A percentile compares a stretch with the other conserved stretches of the same genome.
Conservation (phyloP, 2,329 filamentous ascomycete genomes). For the Talaromyces sp. region DNA sequence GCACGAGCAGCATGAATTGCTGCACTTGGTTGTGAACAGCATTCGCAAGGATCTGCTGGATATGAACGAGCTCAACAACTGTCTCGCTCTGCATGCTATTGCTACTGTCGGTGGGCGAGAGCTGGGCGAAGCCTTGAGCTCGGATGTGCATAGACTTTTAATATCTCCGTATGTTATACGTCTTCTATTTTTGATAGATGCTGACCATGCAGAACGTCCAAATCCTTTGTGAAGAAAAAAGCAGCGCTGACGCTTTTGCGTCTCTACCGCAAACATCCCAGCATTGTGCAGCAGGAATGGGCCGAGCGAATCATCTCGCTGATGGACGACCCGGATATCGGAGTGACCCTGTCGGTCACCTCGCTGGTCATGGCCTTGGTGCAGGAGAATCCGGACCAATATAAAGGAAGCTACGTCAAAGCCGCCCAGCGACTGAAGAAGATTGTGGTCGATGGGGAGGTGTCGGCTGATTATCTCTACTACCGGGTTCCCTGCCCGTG, state of each 20-base stretch:
- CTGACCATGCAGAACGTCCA: constrained; percentile 60
- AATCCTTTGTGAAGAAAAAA: constrained; percentile 99
- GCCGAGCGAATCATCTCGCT: constrained; percentile 96
- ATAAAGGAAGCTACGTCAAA: constrained; percentile 91
- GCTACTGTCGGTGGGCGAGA: constrained; percentile 95
- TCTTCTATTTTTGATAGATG: constrained; percentile 4
- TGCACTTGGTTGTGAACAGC: constrained; percentile 96
- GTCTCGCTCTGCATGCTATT: constrained; percentile 91
- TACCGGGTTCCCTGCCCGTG: constrained; percentile 99
- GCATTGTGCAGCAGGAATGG: constrained; percentile 94
- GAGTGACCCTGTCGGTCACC: constrained; percentile 90
- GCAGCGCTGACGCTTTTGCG: constrained; percentile 88
- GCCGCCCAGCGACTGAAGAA: constrained; percentile 84
- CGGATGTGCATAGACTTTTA: constrained; percentile 85
- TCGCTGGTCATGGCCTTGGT: constrained; percentile 91
- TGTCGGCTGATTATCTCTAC: constrained; percentile 87
- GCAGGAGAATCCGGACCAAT: constrained; percentile 90
- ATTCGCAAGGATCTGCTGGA: constrained; percentile 94
- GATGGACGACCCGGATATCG: constrained; percentile 94
- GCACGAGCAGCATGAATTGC: constrained; percentile 91
- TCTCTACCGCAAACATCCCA: constrained; percentile 88
- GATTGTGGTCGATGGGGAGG: constrained; percentile 85
- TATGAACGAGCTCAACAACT: constrained; percentile 96
- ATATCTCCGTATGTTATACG: constrained; percentile 73
- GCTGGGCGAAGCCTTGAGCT: constrained; percentile 90